Evolutionary conservation across 768 basidiomycete species (phyloP).

Genomic region (Lactarius quietus): DNA sequence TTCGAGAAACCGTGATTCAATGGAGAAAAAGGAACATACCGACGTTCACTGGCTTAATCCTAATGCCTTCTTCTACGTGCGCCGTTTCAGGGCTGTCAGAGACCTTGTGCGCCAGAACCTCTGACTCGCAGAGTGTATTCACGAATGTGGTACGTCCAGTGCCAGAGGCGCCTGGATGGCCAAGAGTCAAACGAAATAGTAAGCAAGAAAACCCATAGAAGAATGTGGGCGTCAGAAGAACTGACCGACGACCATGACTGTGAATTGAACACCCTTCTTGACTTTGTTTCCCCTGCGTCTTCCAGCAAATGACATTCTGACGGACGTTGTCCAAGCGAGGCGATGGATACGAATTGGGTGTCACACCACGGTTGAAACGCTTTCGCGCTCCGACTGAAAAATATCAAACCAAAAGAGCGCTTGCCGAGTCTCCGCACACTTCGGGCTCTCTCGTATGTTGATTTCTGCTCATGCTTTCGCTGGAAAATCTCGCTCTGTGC

Average conservation of each 20-base stretch:
- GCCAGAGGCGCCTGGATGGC: slow-evolving; percentile 80
- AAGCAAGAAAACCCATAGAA: slow-evolving; percentile 6
- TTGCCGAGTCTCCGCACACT: not conserved
- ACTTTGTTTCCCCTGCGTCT: slow-evolving; percentile 90
- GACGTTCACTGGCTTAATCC: slow-evolving; percentile 92
- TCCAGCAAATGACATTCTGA: slow-evolving; percentile 75
- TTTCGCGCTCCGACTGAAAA: slow-evolving; percentile 26
- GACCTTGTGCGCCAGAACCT: slow-evolving; percentile 85
- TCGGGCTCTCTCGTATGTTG: slow-evolving; percentile 4
- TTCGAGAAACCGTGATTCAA: not conserved
- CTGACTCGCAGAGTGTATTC: slow-evolving; percentile 97
- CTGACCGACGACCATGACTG: slow-evolving; percentile 96
- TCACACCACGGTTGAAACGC: slow-evolving; percentile 25
- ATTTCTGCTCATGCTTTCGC: slow-evolving; percentile 5
- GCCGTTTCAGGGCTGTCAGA: slow-evolving; percentile 83
- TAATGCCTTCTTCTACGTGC: slow-evolving; percentile 90
- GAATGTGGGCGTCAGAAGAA: slow-evolving; percentile 27
- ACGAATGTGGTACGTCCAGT: slow-evolving; percentile 98
- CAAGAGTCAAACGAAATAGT: slow-evolving; percentile 17
- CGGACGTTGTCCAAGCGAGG: slow-evolving; percentile 27
- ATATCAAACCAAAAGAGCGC: not conserved
- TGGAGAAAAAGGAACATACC: slow-evolving; percentile 47
- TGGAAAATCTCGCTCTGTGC: not conserved
- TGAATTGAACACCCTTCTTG: slow-evolving; percentile 99
- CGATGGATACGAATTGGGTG: slow-evolving; percentile 24